These are phyloP conservation scores for Ceratobasidium sp. DNA, from an alignment of 1,284 basidiomycete genomes.

Conservation along the genomic window DNA sequence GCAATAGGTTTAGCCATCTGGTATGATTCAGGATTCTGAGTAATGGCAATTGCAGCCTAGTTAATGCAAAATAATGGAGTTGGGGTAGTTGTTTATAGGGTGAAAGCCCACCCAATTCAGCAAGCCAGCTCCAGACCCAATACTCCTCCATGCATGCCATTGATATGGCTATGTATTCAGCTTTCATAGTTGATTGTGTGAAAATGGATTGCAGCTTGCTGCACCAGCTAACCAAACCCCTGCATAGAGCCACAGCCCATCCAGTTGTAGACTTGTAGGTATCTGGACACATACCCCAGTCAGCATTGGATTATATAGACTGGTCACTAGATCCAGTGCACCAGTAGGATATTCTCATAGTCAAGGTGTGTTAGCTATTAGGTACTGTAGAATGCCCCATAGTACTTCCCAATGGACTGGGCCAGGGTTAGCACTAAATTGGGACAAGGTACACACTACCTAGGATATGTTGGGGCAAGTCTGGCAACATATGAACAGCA, in stretches of 20 bases:
- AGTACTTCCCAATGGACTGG: no score
- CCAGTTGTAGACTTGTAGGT: constrained; percentile 21
- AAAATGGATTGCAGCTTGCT: constrained; percentile 33
- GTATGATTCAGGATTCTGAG: constrained; percentile 48
- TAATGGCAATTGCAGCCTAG: constrained; percentile 46
- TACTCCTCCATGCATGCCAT: constrained; percentile 2
- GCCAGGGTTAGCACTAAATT: no score
- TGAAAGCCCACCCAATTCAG: background rate
- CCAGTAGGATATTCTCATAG: constrained; percentile 29
- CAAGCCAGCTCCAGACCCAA: constrained; percentile 7
- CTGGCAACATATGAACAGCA: no score
- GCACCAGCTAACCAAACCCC: constrained; percentile 25
- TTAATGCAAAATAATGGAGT: constrained; percentile 38
- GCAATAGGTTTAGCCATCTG: constrained; percentile 49
- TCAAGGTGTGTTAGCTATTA: no score
- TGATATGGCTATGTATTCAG: constrained; percentile 30
- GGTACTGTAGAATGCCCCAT: no score
- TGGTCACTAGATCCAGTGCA: background rate
- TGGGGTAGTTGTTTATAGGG: no score
- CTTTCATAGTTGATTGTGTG: constrained; percentile 23
- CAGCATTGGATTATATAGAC: background rate
- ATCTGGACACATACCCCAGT: background rate
- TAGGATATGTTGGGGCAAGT: constrained; percentile 14
- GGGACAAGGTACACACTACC: background rate
- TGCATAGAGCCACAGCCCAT: constrained; percentile 11